Evolutionary conservation across 208 protist species (phyloP).

Genomic region (Tritrichomonas musculus): DNA sequence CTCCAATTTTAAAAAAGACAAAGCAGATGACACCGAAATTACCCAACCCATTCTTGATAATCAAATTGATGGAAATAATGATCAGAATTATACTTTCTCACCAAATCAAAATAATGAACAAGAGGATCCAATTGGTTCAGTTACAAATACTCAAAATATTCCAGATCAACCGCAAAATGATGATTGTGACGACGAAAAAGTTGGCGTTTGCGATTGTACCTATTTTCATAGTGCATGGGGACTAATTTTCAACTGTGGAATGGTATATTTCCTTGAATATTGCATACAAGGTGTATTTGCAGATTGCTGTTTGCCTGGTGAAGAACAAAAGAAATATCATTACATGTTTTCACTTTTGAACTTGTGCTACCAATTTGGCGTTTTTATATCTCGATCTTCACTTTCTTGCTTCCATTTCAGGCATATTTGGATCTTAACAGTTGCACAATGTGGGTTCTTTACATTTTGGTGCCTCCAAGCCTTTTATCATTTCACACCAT

Average conservation of each 20-base stretch:
- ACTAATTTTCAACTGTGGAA: background rate
- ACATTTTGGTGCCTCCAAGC: background rate
- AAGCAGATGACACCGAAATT: no score
- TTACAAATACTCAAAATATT: background rate
- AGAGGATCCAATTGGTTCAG: background rate
- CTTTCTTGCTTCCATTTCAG: background rate
- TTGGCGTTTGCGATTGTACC: background rate
- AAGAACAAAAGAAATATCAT: background rate
- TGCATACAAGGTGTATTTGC: background rate
- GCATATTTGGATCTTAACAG: background rate
- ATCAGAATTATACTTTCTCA: no score
- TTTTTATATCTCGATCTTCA: background rate
- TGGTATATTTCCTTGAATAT: constrained; percentile 5
- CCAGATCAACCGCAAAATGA: background rate
- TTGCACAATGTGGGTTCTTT: background rate
- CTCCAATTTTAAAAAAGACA: no score
- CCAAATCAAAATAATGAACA: no score
- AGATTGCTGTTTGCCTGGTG: background rate
- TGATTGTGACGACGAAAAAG: no score
- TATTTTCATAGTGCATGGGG: no score
- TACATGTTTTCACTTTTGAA: background rate
- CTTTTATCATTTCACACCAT: background rate
- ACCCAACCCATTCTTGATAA: no score
- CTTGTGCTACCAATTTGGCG: background rate
- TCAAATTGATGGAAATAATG: no score